Conservation (phyloP, 129 eudicot genomes). For the Ambrosia artemisiifolia region DNA sequence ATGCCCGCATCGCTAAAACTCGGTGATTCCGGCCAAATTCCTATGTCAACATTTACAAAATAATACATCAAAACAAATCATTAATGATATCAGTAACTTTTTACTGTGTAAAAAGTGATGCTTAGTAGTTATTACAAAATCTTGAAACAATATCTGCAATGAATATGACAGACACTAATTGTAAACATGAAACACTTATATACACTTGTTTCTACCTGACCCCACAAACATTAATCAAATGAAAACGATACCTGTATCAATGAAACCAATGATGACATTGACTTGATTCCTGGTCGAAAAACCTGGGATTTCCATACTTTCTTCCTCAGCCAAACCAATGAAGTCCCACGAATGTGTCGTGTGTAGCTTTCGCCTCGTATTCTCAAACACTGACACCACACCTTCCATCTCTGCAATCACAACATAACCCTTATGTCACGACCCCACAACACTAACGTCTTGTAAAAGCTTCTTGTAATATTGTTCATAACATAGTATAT, state of each 20-base stretch:
- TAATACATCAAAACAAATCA: background rate
- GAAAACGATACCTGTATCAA: conserved; percentile 65
- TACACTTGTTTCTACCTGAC: conserved; percentile 5
- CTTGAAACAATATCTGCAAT: conserved; percentile 21
- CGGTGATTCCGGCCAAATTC: conserved; percentile 95
- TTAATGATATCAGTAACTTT: conserved; percentile 2
- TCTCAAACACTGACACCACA: conserved; percentile 80
- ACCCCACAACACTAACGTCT: too few species aligned
- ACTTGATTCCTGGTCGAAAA: conserved; percentile 80
- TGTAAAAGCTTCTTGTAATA: too few species aligned
- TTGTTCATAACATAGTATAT: too few species aligned
- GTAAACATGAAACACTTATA: background rate
- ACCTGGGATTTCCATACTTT: conserved; percentile 87
- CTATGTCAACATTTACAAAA: conserved; percentile 24
- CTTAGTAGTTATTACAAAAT: background rate
- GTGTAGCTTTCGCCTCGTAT: conserved; percentile 57
- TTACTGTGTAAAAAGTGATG: background rate
- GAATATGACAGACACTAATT: conserved; percentile 20
- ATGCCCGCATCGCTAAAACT: conserved; percentile 69
- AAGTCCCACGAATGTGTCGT: conserved; percentile 97
- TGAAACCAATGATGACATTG: conserved; percentile 83
- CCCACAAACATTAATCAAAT: conserved; percentile 7
- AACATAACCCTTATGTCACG: background rate
- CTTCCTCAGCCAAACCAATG: conserved; percentile 69
- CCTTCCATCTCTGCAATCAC: conserved; percentile 75